phyloP scores from a whole-genome alignment of 176 grass and related monocot species.

The Lolium perenne region DNA sequence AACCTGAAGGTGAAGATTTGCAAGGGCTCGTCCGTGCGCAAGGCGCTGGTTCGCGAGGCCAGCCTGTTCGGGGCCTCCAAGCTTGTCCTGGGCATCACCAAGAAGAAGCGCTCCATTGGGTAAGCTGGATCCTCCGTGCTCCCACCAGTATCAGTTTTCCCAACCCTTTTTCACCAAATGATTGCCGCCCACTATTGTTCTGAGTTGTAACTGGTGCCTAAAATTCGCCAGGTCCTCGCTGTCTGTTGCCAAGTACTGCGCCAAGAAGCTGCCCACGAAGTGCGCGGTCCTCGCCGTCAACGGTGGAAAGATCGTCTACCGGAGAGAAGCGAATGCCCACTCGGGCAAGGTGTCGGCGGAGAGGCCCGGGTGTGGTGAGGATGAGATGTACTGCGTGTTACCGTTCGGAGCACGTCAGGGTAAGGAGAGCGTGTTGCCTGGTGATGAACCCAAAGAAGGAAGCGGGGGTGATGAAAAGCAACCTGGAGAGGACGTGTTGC shows the following conservation, averaged over 20 bases:
- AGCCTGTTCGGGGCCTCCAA: constrained; percentile 66
- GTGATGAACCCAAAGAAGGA: background rate
- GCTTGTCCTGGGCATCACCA: constrained; percentile 73
- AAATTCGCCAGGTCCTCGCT: constrained; percentile 57
- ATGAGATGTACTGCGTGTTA: constrained; percentile 59
- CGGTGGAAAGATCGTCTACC: constrained; percentile 89
- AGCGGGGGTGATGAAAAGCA: too few relatives aligned
- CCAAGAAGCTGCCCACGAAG: constrained; percentile 74
- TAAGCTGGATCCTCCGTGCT: constrained; percentile 49
- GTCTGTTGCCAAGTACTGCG: constrained; percentile 83
- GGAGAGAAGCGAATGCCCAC: constrained; percentile 56
- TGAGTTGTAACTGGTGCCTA: constrained; percentile 9
- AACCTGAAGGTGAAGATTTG: constrained; percentile 94
- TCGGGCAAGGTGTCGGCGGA: constrained; percentile 56
- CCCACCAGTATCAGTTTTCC: constrained; percentile 1
- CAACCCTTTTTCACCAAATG: constrained; percentile 2
- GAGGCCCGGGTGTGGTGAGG: constrained; percentile 31
- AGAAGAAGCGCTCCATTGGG: constrained; percentile 62
- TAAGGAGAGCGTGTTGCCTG: constrained; percentile 25
- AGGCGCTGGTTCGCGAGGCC: constrained; percentile 76
- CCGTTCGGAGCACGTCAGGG: constrained; percentile 43
- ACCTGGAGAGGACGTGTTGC: background rate
- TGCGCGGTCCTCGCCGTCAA: constrained; percentile 77
- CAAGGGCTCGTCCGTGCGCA: constrained; percentile 79
- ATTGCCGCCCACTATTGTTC: background rate